A percentile compares a stretch with the other conserved stretches of the same genome.
phyloP scores from a whole-genome alignment of 441 rosid species.

The Pelargonium fulgidum region DNA sequence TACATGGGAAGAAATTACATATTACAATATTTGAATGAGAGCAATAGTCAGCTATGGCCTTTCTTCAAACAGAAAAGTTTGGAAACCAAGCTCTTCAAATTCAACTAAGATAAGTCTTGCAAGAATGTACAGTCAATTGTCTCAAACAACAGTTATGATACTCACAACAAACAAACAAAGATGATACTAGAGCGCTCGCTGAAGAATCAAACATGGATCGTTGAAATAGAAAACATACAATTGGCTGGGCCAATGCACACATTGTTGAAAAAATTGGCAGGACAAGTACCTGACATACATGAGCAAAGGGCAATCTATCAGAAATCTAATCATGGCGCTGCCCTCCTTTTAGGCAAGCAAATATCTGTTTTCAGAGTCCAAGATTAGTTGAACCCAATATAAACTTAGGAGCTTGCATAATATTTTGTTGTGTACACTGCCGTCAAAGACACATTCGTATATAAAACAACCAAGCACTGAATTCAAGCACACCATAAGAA shows the following conservation, averaged over 20 bases:
- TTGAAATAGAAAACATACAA: background rate
- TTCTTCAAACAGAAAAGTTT: background rate
- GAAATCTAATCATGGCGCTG: background rate
- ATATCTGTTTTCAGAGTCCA: background rate
- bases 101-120: no score
- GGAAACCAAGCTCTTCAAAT: no score
- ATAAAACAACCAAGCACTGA: background rate
- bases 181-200: conserved; percentile 5
- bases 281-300: conserved; percentile 6
- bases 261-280: conserved; percentile 1
- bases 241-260: conserved; percentile 9
- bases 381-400: no score
- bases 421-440: background rate
- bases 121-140: background rate
- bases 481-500: background rate
- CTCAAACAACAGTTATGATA: background rate
- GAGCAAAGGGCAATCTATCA: background rate
- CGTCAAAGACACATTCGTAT: background rate
- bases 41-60: background rate
- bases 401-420: background rate
- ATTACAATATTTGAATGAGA: background rate
- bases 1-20: background rate
- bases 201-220: conserved; percentile 7
- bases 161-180: conserved; percentile 9
- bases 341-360: background rate